Evolutionary conservation across 352 stramenopile genomes (phyloP), one percentile per base, ranked within the genome.

Genomic region (Globisporangium polare): DNA sequence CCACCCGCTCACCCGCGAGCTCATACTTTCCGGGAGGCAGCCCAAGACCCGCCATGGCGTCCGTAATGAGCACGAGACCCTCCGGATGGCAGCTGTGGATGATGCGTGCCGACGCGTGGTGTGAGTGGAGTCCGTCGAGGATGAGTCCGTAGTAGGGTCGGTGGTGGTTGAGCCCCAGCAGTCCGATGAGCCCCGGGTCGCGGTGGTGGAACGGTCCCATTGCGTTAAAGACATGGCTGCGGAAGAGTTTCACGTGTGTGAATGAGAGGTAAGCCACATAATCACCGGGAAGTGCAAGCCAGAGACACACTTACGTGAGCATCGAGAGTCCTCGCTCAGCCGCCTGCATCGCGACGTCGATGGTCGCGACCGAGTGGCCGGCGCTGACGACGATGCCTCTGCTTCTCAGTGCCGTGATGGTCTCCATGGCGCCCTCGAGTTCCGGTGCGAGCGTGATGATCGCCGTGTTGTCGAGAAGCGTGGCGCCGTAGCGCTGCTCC

Each of bases 191-290:
- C 3, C 90, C 91, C 7, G 91, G 91, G 45, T 96, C 80, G 27
- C 90, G 83, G 64, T 97, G 91, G 60, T 97, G 90, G 73, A 97
- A 97, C 5, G 83, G 74, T 22, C 73, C 80, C 91, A 97, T 97
- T 8, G 91, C 91, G 63, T 97, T 97, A 72, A 95, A 97, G 18
- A 97, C 62, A 67, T 97, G 89, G 7, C 76, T 86, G 47, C 29
- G 29, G 35, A 10, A n/a, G 3, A 33, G 24, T 22, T 24, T 17
- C 26, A 15, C 10, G 18, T 39, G 47, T 20, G 15, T 24, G 26
- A 33, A 5, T 26, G 26, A 26, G 49, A 54, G 49, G 6, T 39
- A 13, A 53, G 10, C 22, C 22, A 53, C 18, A 31, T 26, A 39
- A 39, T 39, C 49, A 37, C 2, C 20, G 26, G 22, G 2, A 53